These are phyloP conservation scores for Vigna angularis DNA, from an alignment of 306 rosid species.

Conservation along the genomic window DNA sequence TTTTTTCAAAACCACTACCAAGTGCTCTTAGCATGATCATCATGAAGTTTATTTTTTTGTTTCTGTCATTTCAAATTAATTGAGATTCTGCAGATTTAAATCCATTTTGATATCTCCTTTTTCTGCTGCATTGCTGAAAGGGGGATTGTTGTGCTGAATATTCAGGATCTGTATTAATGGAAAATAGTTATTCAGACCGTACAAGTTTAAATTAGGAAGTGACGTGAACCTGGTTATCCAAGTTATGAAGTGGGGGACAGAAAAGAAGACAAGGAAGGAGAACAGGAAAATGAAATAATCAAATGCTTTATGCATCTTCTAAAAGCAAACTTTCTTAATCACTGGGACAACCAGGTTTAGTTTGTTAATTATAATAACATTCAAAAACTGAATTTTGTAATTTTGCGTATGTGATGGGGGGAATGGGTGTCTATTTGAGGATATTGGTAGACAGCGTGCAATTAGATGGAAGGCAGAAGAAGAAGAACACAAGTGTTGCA, in stretches of 20 bases:
- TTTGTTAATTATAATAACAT: not conserved
- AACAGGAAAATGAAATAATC: slow-evolving; percentile 8
- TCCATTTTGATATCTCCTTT: not conserved
- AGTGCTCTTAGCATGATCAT: slow-evolving; percentile 10
- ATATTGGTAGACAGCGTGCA: slow-evolving; percentile 38
- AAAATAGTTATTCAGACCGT: not conserved
- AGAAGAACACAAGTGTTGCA: not conserved
- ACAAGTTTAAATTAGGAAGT: not conserved
- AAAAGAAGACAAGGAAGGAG: slow-evolving; percentile 7
- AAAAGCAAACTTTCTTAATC: not conserved
- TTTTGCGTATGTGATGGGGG: not conserved
- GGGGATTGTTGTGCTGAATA: not conserved
- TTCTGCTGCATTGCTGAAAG: not conserved
- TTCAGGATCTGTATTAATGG: not conserved
- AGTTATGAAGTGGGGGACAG: slow-evolving; percentile 4
- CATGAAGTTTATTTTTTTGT: too few relatives aligned
- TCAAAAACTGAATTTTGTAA: not conserved
- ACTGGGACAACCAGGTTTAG: not conserved
- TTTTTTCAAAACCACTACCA: not conserved
- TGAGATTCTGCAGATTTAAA: not conserved
- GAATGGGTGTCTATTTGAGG: not conserved
- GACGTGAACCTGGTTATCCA: not conserved
- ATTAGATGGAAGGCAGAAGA: slow-evolving; percentile 7
- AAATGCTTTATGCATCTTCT: not conserved
- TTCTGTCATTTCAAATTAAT: not conserved